Percentiles rank a stretch among this genome's conserved stretches.
Evolutionary conservation across 352 stramenopile species (phyloP).

Genomic region (Globisporangium nodosum): DNA sequence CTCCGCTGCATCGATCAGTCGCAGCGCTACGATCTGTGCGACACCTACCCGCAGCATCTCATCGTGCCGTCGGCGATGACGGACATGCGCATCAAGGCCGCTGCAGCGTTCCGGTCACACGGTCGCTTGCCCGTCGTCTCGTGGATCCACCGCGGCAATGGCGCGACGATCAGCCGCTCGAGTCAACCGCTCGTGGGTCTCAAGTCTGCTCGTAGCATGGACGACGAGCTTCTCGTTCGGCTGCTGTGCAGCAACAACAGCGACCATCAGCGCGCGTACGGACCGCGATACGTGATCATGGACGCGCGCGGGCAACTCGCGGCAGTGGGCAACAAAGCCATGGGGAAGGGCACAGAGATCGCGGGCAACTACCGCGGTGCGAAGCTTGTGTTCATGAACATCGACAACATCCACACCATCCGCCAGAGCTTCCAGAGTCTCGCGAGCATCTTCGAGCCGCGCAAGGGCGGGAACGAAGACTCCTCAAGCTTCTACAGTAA

Average conservation of each 20-base stretch:
- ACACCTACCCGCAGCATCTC: conserved; percentile 94
- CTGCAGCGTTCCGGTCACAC: conserved; percentile 66
- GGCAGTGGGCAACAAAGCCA: conserved; percentile 82
- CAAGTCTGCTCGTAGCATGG: conserved; percentile 65
- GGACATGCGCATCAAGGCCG: conserved; percentile 80
- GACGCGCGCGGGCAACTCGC: conserved; percentile 80
- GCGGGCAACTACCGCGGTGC: conserved; percentile 92
- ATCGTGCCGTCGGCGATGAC: conserved; percentile 91
- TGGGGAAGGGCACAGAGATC: conserved; percentile 96
- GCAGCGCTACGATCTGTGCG: conserved; percentile 78
- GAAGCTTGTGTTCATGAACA: conserved; percentile 96
- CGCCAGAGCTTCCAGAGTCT: conserved; percentile 92
- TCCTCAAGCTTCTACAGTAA: conserved; percentile 79
- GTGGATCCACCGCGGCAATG: conserved; percentile 69
- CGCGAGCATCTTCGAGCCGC: conserved; percentile 69
- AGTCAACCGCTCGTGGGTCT: conserved; percentile 77
- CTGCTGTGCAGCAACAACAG: conserved; percentile 52
- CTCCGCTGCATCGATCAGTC: conserved; percentile 80
- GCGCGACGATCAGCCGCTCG: conserved; percentile 75
- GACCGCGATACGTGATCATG: conserved; percentile 74
- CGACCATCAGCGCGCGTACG: conserved; percentile 13
- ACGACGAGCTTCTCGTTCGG: conserved; percentile 75
- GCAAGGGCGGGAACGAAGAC: conserved; percentile 78
- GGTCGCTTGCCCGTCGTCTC: conserved; percentile 65
- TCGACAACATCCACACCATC: conserved; percentile 98